Conservation (phyloP, 2,329 filamentous ascomycete species). For the Talaromyces pinophilus region DNA sequence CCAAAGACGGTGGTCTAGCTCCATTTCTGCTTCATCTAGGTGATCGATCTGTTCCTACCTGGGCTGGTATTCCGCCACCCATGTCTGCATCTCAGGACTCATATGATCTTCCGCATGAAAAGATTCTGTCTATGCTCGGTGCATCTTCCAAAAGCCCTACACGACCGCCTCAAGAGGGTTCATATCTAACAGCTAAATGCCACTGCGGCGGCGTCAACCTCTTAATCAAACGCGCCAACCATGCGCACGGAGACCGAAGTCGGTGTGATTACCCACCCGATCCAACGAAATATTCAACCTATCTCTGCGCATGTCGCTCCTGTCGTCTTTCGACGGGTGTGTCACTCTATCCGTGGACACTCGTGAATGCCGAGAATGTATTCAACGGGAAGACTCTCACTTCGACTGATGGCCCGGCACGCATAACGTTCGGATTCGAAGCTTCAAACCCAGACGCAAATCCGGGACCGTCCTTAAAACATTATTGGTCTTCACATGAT, state of each 20-base stretch:
- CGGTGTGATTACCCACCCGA: neutral
- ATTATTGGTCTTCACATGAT: neutral
- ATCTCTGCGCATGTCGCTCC: slow-evolving; percentile 8
- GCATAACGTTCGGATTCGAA: neutral
- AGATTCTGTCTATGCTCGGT: neutral
- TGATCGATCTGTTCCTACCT: neutral
- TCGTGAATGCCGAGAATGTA: neutral
- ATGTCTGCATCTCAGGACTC: neutral
- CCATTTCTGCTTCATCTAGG: slow-evolving; percentile 7
- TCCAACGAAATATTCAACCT: neutral
- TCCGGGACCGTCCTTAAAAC: neutral
- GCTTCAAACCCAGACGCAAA: neutral
- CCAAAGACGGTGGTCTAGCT: neutral
- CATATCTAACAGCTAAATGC: neutral
- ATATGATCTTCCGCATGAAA: neutral
- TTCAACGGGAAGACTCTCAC: neutral
- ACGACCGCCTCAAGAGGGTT: neutral
- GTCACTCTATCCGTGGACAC: neutral
- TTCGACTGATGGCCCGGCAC: neutral
- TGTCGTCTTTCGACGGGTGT: slow-evolving; percentile 7
- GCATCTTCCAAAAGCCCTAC: neutral
- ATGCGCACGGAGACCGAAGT: neutral
- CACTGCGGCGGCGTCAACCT: slow-evolving; percentile 1
- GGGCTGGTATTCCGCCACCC: neutral
- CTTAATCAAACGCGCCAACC: neutral